Evolutionary conservation across 2,329 filamentous ascomycete species (phyloP), one percentile per base, ranked within the genome.

Genomic region (Lasiodiplodia gonubiensis): DNA sequence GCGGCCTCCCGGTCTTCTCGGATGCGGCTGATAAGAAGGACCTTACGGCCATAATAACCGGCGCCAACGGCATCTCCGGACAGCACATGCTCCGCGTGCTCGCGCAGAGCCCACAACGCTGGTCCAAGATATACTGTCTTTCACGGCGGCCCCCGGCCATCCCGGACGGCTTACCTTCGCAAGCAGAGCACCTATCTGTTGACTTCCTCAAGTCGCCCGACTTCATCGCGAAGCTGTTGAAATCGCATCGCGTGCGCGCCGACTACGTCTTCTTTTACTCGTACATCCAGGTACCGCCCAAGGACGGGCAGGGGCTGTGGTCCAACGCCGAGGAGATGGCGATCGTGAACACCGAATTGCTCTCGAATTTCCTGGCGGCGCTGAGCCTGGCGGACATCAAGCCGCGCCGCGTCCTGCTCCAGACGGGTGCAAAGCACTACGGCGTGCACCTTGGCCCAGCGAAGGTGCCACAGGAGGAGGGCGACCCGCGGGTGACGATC

Each of bases 191-290:
- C 69, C 76, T 84, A 3, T 71, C 79, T 0, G 69, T 80, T 3
- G 81, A 83, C 68, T 82, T 82, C 63, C 64, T 81, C 33, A 74
- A 76, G 23, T 68, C 74, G 4, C 75, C 77, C 12, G 71, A 76
- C n/a, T 74, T 78, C 23, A 81, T 82, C 35, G 78, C 79, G 0
- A 42, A 69, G 3, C 72, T 75, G 0, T 67, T 82, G 59, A 75
- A 76, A 67, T 70, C 75, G 27, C 75, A 76, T 18, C 70, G 73
- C 0, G 76, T 81, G 2, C 69, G 76, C 72, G 35, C 51, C 3
- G 81, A 82, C 68, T 80, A 86, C 70, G 76, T 85, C 23, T 86
- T 86, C 74, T 87, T 85, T 76, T 86, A 82, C 68, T 83, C 83
- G 1, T 86, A 86, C 75, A 77, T 85, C n/a, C 85, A 86, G 69